These are phyloP conservation scores for Ganoderma boninense DNA, from an alignment of 1,284 basidiomycete genomes.

Conservation along the genomic window DNA sequence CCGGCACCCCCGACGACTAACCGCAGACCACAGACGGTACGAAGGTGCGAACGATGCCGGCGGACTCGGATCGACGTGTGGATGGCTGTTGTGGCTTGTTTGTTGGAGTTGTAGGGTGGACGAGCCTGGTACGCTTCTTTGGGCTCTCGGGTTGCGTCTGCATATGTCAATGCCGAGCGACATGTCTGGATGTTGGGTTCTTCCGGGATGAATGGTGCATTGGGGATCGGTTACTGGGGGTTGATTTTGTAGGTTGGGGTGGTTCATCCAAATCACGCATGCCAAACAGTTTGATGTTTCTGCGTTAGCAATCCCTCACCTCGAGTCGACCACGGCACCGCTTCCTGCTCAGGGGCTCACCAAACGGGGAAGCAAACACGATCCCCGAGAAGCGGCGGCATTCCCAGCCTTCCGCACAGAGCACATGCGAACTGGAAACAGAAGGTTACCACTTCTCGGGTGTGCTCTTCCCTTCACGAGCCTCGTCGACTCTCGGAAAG, in stretches of 20 bases:
- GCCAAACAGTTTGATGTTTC: neutral
- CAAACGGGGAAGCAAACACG: too few relatives aligned
- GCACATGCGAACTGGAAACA: neutral
- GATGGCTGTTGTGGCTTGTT: slow-evolving; percentile 1
- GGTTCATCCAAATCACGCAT: neutral
- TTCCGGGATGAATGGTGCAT: neutral
- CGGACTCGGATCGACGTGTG: neutral
- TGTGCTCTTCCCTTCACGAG: too few relatives aligned
- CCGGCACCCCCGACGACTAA: slow-evolving; percentile 7
- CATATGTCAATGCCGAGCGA: neutral
- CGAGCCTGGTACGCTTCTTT: too few relatives aligned
- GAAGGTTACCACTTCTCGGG: neutral
- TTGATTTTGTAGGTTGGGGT: neutral
- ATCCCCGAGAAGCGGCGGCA: too few relatives aligned
- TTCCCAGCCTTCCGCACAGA: neutral
- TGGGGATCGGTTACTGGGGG: neutral
- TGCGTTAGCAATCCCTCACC: neutral
- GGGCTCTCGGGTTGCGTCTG: neutral
- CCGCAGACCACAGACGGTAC: neutral
- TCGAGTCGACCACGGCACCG: neutral
- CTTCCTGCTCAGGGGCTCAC: neutral
- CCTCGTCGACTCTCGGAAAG: neutral
- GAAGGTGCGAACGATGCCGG: neutral
- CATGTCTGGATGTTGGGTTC: neutral
- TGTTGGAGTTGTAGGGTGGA: neutral